Conservation (phyloP, 495 filamentous ascomycete genomes). For the Tuber calosporum region DNA sequence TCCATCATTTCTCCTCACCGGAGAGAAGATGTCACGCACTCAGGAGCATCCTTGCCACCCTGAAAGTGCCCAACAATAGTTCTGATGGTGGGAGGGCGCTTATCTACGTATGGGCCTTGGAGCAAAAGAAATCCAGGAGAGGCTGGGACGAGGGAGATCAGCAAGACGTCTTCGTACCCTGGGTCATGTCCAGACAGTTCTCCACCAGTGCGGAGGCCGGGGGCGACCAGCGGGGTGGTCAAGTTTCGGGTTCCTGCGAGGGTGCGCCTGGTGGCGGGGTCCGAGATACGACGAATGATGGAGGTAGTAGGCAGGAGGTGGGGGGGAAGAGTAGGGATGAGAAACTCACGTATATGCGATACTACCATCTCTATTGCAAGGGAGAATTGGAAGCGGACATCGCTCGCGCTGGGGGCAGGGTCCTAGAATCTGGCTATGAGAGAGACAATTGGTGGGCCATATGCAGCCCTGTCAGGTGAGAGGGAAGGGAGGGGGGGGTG, state of each 20-base stretch:
- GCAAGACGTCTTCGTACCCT: conserved; percentile 94
- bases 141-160: conserved; percentile 83
- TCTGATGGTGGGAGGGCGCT: conserved; percentile 58
- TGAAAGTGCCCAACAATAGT: conserved; percentile 47
- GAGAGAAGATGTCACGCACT: conserved; percentile 67
- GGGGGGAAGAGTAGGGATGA: conserved; percentile 19
- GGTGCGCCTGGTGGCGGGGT: conserved; percentile 40
- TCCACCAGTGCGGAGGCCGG: not conserved
- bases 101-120: conserved; percentile 94
- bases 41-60: conserved; percentile 59
- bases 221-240: conserved; percentile 40
- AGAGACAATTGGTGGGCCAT: conserved; percentile 98
- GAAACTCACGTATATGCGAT: conserved; percentile 63
- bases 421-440: conserved; percentile 82
- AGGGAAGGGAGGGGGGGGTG: conserved; percentile 9
- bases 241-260: conserved; percentile 42
- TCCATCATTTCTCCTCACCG: conserved; percentile 89
- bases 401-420: conserved; percentile 61
- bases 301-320: conserved; percentile 12
- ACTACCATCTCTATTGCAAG: conserved; percentile 86
- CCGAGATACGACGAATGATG: conserved; percentile 28
- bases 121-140: conserved; percentile 79
- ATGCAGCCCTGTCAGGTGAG: conserved; percentile 30
- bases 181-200: conserved; percentile 57
- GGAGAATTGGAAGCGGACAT: conserved; percentile 84